phyloP scores from a whole-genome alignment of 1,284 basidiomycete genomes.

The Marasmius sp. region DNA sequence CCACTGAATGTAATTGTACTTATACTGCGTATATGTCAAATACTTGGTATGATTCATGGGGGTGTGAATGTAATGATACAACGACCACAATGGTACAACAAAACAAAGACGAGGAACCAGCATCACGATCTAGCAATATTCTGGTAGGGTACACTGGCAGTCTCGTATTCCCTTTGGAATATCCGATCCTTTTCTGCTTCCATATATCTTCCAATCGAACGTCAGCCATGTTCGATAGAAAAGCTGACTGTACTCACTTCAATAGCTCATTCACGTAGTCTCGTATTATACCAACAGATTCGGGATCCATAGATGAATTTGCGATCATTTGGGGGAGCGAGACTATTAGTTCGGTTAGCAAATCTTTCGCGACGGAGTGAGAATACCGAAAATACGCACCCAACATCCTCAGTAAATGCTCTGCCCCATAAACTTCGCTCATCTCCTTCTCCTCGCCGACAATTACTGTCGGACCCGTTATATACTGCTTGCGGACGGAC shows the following conservation, averaged over 20 bases:
- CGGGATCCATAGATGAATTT: constrained; percentile 88
- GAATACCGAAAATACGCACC: constrained; percentile 52
- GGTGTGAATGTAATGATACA: not conserved
- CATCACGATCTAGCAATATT: constrained; percentile 67
- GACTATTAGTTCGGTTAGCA: constrained; percentile 42
- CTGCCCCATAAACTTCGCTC: constrained; percentile 91
- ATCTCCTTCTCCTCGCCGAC: constrained; percentile 81
- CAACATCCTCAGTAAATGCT: constrained; percentile 90
- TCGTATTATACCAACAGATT: constrained; percentile 79
- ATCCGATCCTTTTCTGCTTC: constrained; percentile 62
- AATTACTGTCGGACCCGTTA: constrained; percentile 68
- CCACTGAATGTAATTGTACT: not conserved
- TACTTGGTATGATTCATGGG: too few species aligned
- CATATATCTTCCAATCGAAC: constrained; percentile 55
- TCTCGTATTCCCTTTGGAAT: constrained; percentile 75
- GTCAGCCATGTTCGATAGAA: constrained; percentile 1
- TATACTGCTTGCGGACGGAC: constrained; percentile 75
- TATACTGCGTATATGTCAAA: too few species aligned
- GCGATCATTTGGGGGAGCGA: constrained; percentile 82
- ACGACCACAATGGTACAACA: not conserved
- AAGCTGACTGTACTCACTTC: constrained; percentile 53
- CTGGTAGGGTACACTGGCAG: constrained; percentile 70
- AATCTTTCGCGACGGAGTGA: not conserved
- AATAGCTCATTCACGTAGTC: constrained; percentile 93
- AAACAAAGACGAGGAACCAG: not conserved